Evolutionary conservation across 345 rosid species (phyloP), one percentile per base, ranked within the genome.

Genomic region (Populus deltoides): DNA sequence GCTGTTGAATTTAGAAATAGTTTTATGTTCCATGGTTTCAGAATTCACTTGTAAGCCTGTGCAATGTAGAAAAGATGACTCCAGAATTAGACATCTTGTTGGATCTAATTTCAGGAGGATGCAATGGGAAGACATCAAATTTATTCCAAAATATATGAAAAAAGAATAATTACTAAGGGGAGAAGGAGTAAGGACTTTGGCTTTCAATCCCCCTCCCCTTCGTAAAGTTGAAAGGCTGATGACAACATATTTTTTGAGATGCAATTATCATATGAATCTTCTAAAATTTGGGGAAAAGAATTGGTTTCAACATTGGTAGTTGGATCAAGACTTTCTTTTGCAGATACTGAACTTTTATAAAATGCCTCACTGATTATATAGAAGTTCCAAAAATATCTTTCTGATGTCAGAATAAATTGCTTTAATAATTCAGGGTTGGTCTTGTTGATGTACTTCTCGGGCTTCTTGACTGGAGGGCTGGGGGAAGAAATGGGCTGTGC

Each of bases 381-480:
- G n/a, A 24, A 73, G 1, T 33, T 47, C 22, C 13, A 20, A 25
- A 35, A 20, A 31, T 55, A 31, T n/a, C 66, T 41, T 74, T 20
- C 62, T 45, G 5, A 43, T 65, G 3, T 25, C 43, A 47, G 66
- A 43, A 11, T 16, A 12, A 35, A 31, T 61, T 59, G 71, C 35
- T 67, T 75, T 51, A 55, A 57, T 45, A 10, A 76, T 85, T 81
- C 78, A 96, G 99, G 90, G 99, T 89, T 71, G 99, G 98, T 70
- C 97, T 96, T 73, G 91, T 93, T 65, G 98, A 93, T 70, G 93
- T 96, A 70, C 98, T 96, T 79, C 97, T 96, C 68, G 99, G 97
- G 70, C 89, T 96, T 79, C 98, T 96, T 85, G 99, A 96, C 82
- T 93, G 99, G 99, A 91, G 98, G 77, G 87, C 95, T 36, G 98